Evolutionary conservation across 352 stramenopile species (phyloP).

Genomic region (Saprolegnia diclina): DNA sequence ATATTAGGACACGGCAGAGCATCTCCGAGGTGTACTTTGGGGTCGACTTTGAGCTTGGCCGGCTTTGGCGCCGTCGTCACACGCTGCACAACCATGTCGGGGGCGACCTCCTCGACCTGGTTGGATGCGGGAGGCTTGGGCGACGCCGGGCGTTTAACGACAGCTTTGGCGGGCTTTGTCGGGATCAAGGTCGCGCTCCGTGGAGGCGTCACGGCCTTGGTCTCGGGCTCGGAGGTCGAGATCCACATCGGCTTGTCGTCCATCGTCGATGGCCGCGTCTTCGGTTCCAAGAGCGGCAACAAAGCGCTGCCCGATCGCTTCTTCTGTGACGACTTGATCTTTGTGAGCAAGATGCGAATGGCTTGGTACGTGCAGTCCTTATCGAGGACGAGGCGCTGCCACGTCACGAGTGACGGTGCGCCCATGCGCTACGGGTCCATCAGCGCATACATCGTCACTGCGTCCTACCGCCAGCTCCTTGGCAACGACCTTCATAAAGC

Average conservation of each 20-base stretch:
- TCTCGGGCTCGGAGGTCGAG: neutral
- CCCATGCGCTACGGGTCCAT: conserved; percentile 6
- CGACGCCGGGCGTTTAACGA: neutral
- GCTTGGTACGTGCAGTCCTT: conserved; percentile 23
- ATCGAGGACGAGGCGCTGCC: conserved; percentile 13
- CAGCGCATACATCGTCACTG: neutral
- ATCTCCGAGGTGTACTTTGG: neutral
- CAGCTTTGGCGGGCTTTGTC: neutral
- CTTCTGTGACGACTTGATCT: conserved; percentile 22
- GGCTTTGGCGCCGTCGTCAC: neutral
- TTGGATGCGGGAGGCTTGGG: neutral
- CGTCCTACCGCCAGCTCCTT: conserved; percentile 8
- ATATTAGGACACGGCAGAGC: too few relatives aligned
- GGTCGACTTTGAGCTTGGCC: neutral
- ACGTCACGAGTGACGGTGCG: conserved; percentile 5
- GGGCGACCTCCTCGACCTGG: neutral
- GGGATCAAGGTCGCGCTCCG: neutral
- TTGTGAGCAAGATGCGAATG: conserved; percentile 15
- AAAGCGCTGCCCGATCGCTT: neutral
- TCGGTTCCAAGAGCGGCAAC: neutral
- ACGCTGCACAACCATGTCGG: neutral
- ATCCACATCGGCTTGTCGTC: neutral
- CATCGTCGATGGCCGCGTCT: neutral
- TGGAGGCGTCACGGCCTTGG: too few relatives aligned
- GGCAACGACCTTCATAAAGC: conserved; percentile 11